A percentile compares a stretch with the other conserved stretches of the same genome.
Evolutionary conservation across 2,329 filamentous ascomycete species (phyloP).

Genomic region (Metarhizium sp.): DNA sequence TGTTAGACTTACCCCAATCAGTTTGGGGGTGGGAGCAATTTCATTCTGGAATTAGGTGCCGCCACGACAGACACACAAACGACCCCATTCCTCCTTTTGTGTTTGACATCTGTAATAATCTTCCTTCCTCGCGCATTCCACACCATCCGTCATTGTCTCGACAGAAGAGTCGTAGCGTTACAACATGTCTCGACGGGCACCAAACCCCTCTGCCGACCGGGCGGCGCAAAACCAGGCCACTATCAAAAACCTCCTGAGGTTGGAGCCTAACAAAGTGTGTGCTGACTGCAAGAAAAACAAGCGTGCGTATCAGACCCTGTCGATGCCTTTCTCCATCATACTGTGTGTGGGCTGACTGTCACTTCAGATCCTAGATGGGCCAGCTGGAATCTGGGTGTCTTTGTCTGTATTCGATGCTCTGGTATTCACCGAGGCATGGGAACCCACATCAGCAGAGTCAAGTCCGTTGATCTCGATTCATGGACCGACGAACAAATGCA

Average conservation of each 20-base stretch:
- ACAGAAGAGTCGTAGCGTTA: background rate
- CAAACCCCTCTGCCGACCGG: conserved; percentile 73
- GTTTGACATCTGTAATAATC: background rate
- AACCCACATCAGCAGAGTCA: conserved; percentile 95
- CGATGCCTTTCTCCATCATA: background rate
- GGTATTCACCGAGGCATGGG: conserved; percentile 98
- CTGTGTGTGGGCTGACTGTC: conserved; percentile 2
- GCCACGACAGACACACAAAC: background rate
- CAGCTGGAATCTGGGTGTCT: conserved; percentile 96
- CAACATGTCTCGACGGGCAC: conserved; percentile 67
- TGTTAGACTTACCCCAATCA: conserved; percentile 3
- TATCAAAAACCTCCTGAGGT: conserved; percentile 88
- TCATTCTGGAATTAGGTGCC: conserved; percentile 1
- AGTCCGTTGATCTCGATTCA: conserved; percentile 93
- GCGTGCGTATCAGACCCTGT: conserved; percentile 47
- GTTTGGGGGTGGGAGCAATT: background rate
- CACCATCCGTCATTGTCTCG: background rate
- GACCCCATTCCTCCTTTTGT: background rate
- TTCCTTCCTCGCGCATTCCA: background rate
- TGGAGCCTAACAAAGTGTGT: conserved; percentile 93
- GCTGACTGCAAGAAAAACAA: conserved; percentile 99
- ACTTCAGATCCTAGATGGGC: conserved; percentile 87
- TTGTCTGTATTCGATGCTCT: conserved; percentile 96
- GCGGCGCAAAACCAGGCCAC: conserved; percentile 89
- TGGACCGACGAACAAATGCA: conserved; percentile 98